Evolutionary conservation across 2,329 filamentous ascomycete genomes (phyloP).

Genomic region (Calonectria pseudoturangicola): DNA sequence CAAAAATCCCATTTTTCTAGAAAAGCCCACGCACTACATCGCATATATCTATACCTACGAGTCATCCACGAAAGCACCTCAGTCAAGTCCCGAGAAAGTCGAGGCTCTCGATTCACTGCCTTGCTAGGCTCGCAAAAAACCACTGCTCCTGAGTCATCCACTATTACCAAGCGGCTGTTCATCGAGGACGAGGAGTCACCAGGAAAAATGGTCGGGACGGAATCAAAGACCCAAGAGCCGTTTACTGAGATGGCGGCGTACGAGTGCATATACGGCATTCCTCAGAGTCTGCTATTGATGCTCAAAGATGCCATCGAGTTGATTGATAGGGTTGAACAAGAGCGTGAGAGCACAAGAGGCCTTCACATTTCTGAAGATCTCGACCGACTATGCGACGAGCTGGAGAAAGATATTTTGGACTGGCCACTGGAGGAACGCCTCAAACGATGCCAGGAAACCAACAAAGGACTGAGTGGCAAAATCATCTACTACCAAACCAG

Average conservation of each 20-base stretch:
- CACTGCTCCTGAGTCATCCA: not conserved
- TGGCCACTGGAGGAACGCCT: conserved; percentile 35
- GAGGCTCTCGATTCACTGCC: conserved; percentile 23
- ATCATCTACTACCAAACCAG: conserved; percentile 42
- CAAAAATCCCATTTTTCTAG: conserved; percentile 45
- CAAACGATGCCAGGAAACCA: conserved; percentile 25
- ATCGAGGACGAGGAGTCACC: conserved; percentile 20
- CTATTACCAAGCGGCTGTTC: not conserved
- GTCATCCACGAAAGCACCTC: conserved; percentile 53
- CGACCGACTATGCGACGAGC: conserved; percentile 28
- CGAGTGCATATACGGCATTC: conserved; percentile 42
- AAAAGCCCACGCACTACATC: conserved; percentile 47
- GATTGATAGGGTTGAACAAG: conserved; percentile 34
- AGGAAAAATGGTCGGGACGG: not conserved
- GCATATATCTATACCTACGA: conserved; percentile 52
- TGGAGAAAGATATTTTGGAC: conserved; percentile 39
- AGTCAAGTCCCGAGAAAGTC: not conserved
- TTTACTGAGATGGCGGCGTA: conserved; percentile 34
- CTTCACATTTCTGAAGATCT: conserved; percentile 15
- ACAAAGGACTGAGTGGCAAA: conserved; percentile 30
- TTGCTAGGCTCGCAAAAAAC: conserved; percentile 7
- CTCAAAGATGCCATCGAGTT: conserved; percentile 37
- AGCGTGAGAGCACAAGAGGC: conserved; percentile 21
- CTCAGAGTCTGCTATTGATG: conserved; percentile 26
- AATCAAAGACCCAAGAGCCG: not conserved